Evolutionary conservation across 2,329 filamentous ascomycete species (phyloP).

Genomic region (Fusarium protoensiforme): DNA sequence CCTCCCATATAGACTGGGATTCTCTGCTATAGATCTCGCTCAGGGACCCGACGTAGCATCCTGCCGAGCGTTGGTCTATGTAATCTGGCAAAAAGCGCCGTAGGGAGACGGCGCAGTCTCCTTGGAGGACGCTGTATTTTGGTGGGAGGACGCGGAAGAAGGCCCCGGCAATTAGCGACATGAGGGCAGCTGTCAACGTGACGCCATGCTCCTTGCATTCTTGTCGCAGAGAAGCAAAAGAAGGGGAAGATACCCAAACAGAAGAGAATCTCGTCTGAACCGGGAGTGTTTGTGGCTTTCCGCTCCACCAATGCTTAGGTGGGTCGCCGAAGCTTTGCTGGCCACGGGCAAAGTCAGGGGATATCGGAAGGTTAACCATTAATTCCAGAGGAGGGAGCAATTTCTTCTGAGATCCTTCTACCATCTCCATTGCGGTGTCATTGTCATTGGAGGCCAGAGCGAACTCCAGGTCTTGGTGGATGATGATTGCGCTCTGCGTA

Average conservation of each 20-base stretch:
- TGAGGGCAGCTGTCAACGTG: background rate
- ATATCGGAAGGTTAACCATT: background rate
- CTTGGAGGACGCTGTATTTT: slow-evolving; percentile 3
- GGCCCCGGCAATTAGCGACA: background rate
- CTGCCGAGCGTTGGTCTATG: background rate
- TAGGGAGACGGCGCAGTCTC: slow-evolving; percentile 18
- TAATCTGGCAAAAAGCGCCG: background rate
- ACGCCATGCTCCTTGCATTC: background rate
- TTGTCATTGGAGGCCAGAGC: background rate
- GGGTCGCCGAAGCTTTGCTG: background rate
- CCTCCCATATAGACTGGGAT: background rate
- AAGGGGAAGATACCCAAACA: background rate
- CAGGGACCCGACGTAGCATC: slow-evolving; percentile 22
- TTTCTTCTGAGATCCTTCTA: background rate
- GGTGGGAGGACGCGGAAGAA: slow-evolving; percentile 3
- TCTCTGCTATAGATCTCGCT: slow-evolving; percentile 6
- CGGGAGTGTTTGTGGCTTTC: background rate
- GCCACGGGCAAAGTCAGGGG: background rate
- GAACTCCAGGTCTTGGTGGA: background rate
- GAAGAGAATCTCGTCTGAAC: background rate
- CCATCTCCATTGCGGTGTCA: fast-evolving
- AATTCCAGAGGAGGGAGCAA: background rate
- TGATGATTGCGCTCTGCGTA: background rate
- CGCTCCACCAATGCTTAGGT: background rate
- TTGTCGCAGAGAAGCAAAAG: background rate